Evolutionary conservation across 1,284 basidiomycete species (phyloP).

Genomic region (Moesziomyces antarcticus): DNA sequence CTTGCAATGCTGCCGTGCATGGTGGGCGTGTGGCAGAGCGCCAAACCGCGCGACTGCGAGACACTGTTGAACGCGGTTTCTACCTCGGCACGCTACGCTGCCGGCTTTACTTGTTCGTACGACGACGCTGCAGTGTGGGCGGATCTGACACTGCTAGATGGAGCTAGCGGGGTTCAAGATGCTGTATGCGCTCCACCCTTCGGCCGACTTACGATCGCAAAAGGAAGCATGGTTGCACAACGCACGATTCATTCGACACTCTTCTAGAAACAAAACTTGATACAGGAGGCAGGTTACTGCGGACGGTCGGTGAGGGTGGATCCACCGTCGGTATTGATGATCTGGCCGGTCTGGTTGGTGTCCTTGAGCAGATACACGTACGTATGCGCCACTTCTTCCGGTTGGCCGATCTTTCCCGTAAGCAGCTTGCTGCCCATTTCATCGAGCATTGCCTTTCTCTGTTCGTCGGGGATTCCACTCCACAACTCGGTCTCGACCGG

Average conservation of each 20-base stretch:
- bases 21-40: conserved; percentile 43
- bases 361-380: conserved; percentile 53
- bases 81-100: conserved; percentile 1
- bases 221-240: conserved; percentile 7
- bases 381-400: conserved; percentile 29
- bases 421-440: conserved; percentile 5
- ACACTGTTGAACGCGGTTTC: conserved; percentile 17
- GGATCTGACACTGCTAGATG: conserved; percentile 20
- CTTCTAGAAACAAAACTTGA: neutral
- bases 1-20: conserved; percentile 36
- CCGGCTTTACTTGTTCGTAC: neutral
- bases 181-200: conserved; percentile 18
- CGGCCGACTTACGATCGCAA: conserved; percentile 17
- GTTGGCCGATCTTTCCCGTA: conserved; percentile 19
- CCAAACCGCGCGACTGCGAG: conserved; percentile 19
- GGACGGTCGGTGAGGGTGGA: conserved; percentile 14
- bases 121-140: conserved; percentile 3
- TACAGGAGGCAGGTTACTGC: neutral
- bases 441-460: conserved; percentile 1
- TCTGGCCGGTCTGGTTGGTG: conserved; percentile 39
- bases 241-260: conserved; percentile 9
- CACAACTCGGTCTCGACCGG: conserved; percentile 45
- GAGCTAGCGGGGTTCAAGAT: conserved; percentile 6
- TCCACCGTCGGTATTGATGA: conserved; percentile 22
- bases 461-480: conserved; percentile 15